phyloP scores from a whole-genome alignment of 352 stramenopile species.

The Globisporangium paddicum region DNA sequence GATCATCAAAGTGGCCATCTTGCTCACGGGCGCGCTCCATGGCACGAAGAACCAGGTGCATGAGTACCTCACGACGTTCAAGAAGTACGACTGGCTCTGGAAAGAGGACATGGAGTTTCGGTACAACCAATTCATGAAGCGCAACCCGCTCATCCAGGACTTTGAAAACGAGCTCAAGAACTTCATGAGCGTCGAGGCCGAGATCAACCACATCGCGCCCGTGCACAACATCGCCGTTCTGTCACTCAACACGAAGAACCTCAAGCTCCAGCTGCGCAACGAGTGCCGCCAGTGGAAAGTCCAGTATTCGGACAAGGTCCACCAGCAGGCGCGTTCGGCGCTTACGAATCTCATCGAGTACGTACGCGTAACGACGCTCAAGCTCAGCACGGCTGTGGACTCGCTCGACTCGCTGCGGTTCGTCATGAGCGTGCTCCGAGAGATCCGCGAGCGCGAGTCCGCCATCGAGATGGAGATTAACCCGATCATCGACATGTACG shows the following conservation, averaged over 20 bases:
- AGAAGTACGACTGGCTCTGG: constrained; percentile 90
- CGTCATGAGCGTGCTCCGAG: constrained; percentile 82
- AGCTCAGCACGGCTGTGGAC: constrained; percentile 59
- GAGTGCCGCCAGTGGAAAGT: constrained; percentile 86
- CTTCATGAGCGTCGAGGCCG: constrained; percentile 76
- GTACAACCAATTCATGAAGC: constrained; percentile 84
- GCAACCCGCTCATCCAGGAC: constrained; percentile 75
- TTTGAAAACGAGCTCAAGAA: constrained; percentile 78
- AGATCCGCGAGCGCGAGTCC: constrained; percentile 82
- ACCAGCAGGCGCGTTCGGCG: constrained; percentile 62
- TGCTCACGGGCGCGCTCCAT: constrained; percentile 79
- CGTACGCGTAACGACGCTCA: constrained; percentile 67
- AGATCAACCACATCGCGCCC: constrained; percentile 72
- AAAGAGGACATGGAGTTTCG: constrained; percentile 87
- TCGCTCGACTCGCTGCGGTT: constrained; percentile 73
- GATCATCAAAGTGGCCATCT: constrained; percentile 86
- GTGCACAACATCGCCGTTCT: constrained; percentile 86
- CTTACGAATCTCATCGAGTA: constrained; percentile 77
- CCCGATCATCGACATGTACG: constrained; percentile 88
- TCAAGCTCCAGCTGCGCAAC: constrained; percentile 84
- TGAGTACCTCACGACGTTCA: constrained; percentile 79
- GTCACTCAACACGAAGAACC: constrained; percentile 82
- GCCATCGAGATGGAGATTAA: constrained; percentile 89
- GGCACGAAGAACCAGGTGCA: constrained; percentile 85
- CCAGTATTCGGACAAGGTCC: constrained; percentile 80